phyloP scores from a whole-genome alignment of 495 filamentous ascomycete genomes.

The Tuber indicum region DNA sequence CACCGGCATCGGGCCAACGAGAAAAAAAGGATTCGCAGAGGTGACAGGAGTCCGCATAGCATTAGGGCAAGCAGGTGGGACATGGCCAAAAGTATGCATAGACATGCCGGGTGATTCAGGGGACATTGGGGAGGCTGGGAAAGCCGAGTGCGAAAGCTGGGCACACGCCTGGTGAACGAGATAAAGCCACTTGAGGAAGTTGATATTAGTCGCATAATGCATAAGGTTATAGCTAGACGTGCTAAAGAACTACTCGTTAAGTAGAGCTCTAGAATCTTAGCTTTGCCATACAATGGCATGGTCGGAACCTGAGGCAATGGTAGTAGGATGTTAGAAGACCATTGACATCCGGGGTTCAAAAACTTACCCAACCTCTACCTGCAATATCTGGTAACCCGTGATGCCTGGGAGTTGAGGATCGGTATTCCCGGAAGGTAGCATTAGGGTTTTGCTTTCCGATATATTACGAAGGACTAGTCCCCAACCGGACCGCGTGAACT shows the following conservation, averaged over 20 bases:
- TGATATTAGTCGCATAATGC: background rate
- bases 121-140: background rate
- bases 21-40: background rate
- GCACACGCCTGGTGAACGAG: background rate
- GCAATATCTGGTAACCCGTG: background rate
- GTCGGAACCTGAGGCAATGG: background rate
- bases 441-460: background rate
- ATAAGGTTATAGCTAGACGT: background rate
- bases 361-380: background rate
- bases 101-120: background rate
- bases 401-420: background rate
- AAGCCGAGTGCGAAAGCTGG: background rate
- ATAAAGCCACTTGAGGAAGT: background rate
- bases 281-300: background rate
- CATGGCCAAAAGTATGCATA: background rate
- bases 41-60: background rate
- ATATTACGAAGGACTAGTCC: background rate
- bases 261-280: background rate
- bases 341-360: too few species aligned
- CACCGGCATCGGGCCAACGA: background rate
- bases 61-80: background rate
- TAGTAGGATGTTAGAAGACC: background rate
- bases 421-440: background rate
- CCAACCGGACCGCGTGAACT: background rate
- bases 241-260: background rate